Base-by-base conservation (phyloP, 75 land plant genomes). In the Picea sitchensis region DNA sequence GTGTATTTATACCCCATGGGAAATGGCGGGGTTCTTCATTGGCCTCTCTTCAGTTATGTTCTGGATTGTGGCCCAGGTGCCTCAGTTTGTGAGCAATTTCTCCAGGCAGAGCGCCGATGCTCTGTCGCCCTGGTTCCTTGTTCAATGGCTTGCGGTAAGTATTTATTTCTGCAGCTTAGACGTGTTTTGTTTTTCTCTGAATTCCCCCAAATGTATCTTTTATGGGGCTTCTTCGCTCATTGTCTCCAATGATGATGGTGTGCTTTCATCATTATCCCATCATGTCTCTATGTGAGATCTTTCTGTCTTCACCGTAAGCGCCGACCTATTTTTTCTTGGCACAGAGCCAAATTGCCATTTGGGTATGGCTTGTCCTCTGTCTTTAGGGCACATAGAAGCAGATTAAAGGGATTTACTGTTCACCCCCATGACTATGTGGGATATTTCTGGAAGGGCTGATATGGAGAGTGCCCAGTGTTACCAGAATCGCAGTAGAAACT, bases 91-190 rank as follows among this genome's bases (percentile, higher is more conserved):
- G 68, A 81, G 80, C 65, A 84, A 84, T 72, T 81, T 65, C 32
- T 17, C 78, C 13, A 59, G 78, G 57, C 83, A 81, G 84, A 84
- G 86, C 60, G 73, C 80, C 32, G 86, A 84, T 44, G 86, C 84
- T 14, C 76, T 84, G 14, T 84, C 86, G 69, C 86, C 86, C 14
- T 84, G 86, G 86, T 84, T 84, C 61, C 85, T 84, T 30, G 61
- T 80, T n/a, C 85, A 84, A 23, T 84, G 85, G 85, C 85, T 84
- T 80, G 85, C 82, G 74, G 85, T 84, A 75, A 15, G 71, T 36
- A 31, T 69, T 60, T 51, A 51, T 51, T 51, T 51, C 56, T 51
- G 9, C 56, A 51, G 2, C 6, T 9, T 51, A 1, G 56, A 51
- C 8, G 56, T 12, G 12, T 51, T 9, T 51, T 51, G 56, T 51